A percentile compares a stretch with the other conserved stretches of the same genome.
phyloP scores from a whole-genome alignment of 2,329 filamentous ascomycete genomes.

The Pseudogymnoascus sp. region DNA sequence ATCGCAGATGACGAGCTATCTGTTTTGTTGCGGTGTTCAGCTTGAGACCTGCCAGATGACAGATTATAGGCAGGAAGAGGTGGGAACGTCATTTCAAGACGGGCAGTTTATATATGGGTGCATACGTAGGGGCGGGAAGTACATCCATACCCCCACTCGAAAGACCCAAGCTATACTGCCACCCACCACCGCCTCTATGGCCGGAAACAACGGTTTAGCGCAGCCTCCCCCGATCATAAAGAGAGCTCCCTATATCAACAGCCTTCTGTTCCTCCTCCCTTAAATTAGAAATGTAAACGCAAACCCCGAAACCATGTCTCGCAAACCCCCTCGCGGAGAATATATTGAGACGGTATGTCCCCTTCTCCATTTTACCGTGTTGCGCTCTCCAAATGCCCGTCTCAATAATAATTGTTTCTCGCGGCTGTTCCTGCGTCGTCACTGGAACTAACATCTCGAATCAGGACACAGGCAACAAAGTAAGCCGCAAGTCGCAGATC shows the following conservation, averaged over 20 bases:
- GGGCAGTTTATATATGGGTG: neutral
- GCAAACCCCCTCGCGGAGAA: constrained; percentile 74
- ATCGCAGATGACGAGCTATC: neutral
- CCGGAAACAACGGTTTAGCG: constrained; percentile 1
- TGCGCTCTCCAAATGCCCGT: constrained; percentile 8
- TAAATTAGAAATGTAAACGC: neutral
- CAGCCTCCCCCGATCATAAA: neutral
- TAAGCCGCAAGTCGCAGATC: constrained; percentile 83
- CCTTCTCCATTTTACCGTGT: neutral
- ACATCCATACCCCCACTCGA: neutral
- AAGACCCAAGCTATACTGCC: neutral
- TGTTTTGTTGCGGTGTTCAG: constrained; percentile 5
- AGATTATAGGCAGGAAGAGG: constrained; percentile 8
- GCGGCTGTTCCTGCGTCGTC: neutral
- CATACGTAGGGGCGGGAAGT: neutral
- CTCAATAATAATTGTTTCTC: neutral
- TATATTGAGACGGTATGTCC: constrained; percentile 89
- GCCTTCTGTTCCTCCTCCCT: neutral
- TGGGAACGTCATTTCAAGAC: constrained; percentile 8
- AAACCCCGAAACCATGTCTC: constrained; percentile 50
- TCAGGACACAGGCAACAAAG: constrained; percentile 96
- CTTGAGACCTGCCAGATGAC: constrained; percentile 4
- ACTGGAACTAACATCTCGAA: constrained; percentile 10
- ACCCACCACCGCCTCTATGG: neutral
- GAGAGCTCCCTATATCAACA: neutral